Evolutionary conservation across 805 yeast genomes (phyloP), one percentile per base, ranked within the genome.

Genomic region (Pichia californica): DNA sequence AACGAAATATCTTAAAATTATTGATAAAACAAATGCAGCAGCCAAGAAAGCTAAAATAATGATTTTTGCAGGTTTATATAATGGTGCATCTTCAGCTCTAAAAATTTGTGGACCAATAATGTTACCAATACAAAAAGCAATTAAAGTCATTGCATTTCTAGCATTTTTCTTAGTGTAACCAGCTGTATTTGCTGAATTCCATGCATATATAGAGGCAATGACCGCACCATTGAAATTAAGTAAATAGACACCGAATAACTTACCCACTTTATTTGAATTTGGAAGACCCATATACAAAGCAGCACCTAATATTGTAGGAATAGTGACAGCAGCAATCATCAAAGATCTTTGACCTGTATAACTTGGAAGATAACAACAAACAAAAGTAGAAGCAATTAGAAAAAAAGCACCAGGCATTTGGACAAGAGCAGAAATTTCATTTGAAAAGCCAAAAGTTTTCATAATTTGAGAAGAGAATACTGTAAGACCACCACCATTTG

Each of bases 81-180:
- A 57, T 36, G 81, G 81, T 7, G 69, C 65, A 49, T 70, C 71
- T n/a, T 51, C 55, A 7, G 54, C 60, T 51, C 67, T 64, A 74
- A 79, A 76, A 18, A 74, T 49, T 53, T 75, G 81, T 4, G 81
- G 79, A 8, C 76, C 70, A 23, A 74, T 68, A 18, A 75, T 64
- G 47, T 75, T 75, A 23, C 74, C 64, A 33, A 75, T 55, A 47
- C 73, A 64, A 43, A 69, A 75, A 14, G 69, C 67, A 23, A 67
- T 62, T 72, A 73, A 66, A 23, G 64, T 59, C 48, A 70, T 50
- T 23, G 67, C 73, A 47, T 66, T 72, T 59, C 77, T 69, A 0
- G 70, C 64, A 10, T 70, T 45, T 47, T 66, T 67, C 56, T 76
- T 77, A 9, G 81, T 74, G 49, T 73, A 66, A 35, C 79, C 79